phyloP scores from a whole-genome alignment of 768 basidiomycete species.

The Naematelia encephala region DNA sequence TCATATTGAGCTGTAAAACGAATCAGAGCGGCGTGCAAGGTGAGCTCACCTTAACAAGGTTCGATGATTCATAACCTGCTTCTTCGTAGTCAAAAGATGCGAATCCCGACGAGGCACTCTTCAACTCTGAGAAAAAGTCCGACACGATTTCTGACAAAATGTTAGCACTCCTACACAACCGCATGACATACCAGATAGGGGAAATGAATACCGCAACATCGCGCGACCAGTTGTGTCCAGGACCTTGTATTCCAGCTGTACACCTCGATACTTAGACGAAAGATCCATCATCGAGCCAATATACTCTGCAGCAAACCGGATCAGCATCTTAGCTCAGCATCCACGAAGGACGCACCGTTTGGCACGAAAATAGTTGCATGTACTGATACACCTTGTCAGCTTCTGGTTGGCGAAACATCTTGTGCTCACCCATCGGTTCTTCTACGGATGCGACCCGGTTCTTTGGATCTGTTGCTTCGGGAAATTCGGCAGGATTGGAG shows the following conservation, averaged over 20 bases:
- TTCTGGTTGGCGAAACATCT: neutral
- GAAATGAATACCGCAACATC: constrained; percentile 77
- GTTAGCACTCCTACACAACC: neutral
- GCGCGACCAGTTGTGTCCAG: constrained; percentile 65
- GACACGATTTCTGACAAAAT: constrained; percentile 78
- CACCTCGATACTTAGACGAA: constrained; percentile 78
- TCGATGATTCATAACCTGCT: constrained; percentile 76
- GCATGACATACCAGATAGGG: constrained; percentile 54
- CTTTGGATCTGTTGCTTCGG: constrained; percentile 66
- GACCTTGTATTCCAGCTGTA: constrained; percentile 77
- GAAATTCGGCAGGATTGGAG: constrained; percentile 95
- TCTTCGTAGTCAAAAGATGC: constrained; percentile 75
- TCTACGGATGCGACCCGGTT: constrained; percentile 66
- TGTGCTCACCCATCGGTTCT: constrained; percentile 64
- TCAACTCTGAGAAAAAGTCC: constrained; percentile 91
- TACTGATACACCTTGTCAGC: constrained; percentile 53
- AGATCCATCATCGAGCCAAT: constrained; percentile 96
- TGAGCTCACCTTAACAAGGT: constrained; percentile 71
- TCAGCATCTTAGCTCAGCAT: constrained; percentile 5
- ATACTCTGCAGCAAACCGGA: constrained; percentile 61
- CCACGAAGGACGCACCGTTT: constrained; percentile 60
- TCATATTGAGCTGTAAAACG: constrained; percentile 70
- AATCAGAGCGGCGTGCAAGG: constrained; percentile 1
- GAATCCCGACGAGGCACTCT: constrained; percentile 61
- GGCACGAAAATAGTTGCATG: constrained; percentile 92